Conservation (phyloP, 108 stramenopile species). For the Skeletonema menzelii region DNA sequence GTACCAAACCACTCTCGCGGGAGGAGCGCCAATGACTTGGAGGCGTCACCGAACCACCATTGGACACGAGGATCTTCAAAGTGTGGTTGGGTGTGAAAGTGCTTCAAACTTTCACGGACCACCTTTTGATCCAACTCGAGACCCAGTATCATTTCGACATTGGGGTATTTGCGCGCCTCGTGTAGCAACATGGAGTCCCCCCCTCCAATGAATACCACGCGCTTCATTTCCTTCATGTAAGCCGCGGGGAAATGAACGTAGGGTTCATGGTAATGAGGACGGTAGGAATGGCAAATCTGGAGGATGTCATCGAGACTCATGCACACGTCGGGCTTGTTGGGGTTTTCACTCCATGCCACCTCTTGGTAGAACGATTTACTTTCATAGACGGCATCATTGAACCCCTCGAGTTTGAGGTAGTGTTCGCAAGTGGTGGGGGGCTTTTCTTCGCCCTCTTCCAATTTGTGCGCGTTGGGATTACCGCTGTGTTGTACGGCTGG, state of each 20-base stretch:
- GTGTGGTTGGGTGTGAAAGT: slow-evolving; percentile 76
- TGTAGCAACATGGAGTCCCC: slow-evolving; percentile 89
- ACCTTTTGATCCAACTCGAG: slow-evolving; percentile 85
- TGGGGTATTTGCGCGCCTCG: slow-evolving; percentile 79
- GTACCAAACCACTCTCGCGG: slow-evolving; percentile 81
- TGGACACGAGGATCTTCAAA: slow-evolving; percentile 82
- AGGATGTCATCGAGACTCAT: slow-evolving; percentile 71
- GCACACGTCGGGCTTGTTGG: slow-evolving; percentile 64
- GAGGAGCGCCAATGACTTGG: slow-evolving; percentile 75
- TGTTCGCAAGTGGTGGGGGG: slow-evolving; percentile 47
- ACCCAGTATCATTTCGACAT: slow-evolving; percentile 74
- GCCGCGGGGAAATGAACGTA: slow-evolving; percentile 81
- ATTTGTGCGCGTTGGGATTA: slow-evolving; percentile 44
- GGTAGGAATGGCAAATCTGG: slow-evolving; percentile 77
- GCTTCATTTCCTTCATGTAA: slow-evolving; percentile 62
- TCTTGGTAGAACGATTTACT: slow-evolving; percentile 42
- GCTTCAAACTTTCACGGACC: slow-evolving; percentile 67
- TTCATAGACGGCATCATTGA: slow-evolving; percentile 47
- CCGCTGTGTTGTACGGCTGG: background rate
- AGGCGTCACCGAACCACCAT: slow-evolving; percentile 92
- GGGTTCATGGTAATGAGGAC: slow-evolving; percentile 86
- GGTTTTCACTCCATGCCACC: slow-evolving; percentile 47
- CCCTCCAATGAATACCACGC: slow-evolving; percentile 84
- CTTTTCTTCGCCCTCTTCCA: slow-evolving; percentile 50
- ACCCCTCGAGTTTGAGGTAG: slow-evolving; percentile 45